These are phyloP conservation scores for Fomitopsis palustris DNA, from an alignment of 1,284 basidiomycete species.

Conservation along the genomic window DNA sequence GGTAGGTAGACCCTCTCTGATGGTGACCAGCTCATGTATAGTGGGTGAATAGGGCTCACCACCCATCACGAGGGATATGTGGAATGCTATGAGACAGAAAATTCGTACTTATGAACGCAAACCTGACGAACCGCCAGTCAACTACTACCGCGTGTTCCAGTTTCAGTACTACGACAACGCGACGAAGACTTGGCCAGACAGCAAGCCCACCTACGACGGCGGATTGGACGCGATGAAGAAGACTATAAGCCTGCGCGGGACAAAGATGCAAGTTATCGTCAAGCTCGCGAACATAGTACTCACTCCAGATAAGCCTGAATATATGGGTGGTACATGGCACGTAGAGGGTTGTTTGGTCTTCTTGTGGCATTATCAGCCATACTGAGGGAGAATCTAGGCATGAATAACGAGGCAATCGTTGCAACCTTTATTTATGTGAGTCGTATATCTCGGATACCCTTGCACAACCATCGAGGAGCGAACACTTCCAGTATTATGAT, in stretches of 20 bases:
- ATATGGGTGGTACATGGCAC: conserved; percentile 32
- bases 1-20: not conserved
- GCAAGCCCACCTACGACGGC: not conserved
- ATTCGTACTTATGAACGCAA: not conserved
- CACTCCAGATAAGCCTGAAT: conserved; percentile 39
- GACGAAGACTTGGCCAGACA: not conserved
- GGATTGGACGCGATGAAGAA: not conserved
- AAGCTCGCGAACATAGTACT: conserved; percentile 48
- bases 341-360: conserved; percentile 22
- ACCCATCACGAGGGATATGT: not conserved
- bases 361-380: too few relatives aligned
- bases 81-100: not conserved
- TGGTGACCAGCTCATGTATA: not conserved
- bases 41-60: not conserved
- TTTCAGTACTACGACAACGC: not conserved
- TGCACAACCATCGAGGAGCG: not conserved
- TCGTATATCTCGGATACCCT: not conserved
- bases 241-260: conserved; percentile 17
- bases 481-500: conserved; percentile 10
- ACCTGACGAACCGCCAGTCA: not conserved
- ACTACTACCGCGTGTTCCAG: not conserved
- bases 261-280: conserved; percentile 43
- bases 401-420: conserved; percentile 45
- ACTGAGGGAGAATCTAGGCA: conserved; percentile 4
- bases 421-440: conserved; percentile 38